A percentile compares a stretch with the other conserved stretches of the same genome.
Evolutionary conservation across 2,329 filamentous ascomycete species (phyloP).

Genomic region (Aplosporella prunicola): DNA sequence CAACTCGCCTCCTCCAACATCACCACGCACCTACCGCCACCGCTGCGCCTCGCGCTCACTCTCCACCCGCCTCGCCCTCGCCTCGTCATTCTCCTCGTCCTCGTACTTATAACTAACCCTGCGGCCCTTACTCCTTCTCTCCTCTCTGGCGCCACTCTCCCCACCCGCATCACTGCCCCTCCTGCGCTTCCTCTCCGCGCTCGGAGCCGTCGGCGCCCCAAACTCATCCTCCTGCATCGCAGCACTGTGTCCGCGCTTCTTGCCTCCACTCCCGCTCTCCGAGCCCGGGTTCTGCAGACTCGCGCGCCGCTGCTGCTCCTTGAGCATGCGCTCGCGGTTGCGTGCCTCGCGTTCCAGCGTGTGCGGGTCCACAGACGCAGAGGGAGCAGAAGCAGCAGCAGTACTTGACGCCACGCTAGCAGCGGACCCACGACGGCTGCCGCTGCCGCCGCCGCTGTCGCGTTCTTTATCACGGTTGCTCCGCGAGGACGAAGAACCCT

Average conservation of each 20-base stretch:
- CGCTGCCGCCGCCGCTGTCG: slow-evolving; percentile 1
- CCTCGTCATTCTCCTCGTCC: slow-evolving; percentile 35
- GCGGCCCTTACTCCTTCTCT: slow-evolving; percentile 37
- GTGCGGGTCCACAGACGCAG: slow-evolving; percentile 44
- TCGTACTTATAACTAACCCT: slow-evolving; percentile 23
- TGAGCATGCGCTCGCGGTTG: slow-evolving; percentile 56
- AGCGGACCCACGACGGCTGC: not conserved
- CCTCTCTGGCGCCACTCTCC: slow-evolving; percentile 40
- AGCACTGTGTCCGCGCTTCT: slow-evolving; percentile 33
- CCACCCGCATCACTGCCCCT: slow-evolving; percentile 27
- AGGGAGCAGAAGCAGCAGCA: slow-evolving; percentile 10
- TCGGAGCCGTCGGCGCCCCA: slow-evolving; percentile 37
- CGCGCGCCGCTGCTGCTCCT: slow-evolving; percentile 54
- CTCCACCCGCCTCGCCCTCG: slow-evolving; percentile 39
- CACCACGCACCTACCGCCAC: slow-evolving; percentile 18
- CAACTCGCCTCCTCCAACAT: not conserved
- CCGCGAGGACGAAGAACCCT: slow-evolving; percentile 18
- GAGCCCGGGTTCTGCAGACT: slow-evolving; percentile 8
- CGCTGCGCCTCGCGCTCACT: slow-evolving; percentile 46
- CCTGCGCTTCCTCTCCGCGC: slow-evolving; percentile 31
- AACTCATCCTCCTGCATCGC: slow-evolving; percentile 22
- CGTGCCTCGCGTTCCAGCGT: slow-evolving; percentile 60
- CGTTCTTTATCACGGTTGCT: slow-evolving; percentile 5
- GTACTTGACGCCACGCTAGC: not conserved
- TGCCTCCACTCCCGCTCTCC: slow-evolving; percentile 32